Conservation (phyloP, 2,329 filamentous ascomycete species). For the Endothia cerciana region DNA sequence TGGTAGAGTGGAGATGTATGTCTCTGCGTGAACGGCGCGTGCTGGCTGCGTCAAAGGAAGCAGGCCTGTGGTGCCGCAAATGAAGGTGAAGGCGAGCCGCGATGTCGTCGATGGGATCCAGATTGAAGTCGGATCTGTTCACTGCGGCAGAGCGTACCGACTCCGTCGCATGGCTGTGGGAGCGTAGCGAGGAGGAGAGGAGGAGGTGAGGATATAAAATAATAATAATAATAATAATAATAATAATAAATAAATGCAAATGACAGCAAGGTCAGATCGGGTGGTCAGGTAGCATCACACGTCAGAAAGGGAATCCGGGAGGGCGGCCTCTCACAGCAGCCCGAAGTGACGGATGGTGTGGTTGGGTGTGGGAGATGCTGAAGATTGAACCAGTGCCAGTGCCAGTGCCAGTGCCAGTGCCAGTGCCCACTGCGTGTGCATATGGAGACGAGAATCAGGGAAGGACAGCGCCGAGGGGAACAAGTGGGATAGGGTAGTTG, state of each 20-base stretch:
- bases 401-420: not conserved
- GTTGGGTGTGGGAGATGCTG: not conserved
- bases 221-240: no score
- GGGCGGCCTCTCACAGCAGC: constrained; percentile 18
- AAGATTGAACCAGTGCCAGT: not conserved
- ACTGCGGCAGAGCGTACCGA: constrained; percentile 57
- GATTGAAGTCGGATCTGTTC: constrained; percentile 48
- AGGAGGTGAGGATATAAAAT: constrained; percentile 26
- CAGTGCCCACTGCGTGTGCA: not conserved
- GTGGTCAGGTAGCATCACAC: constrained; percentile 10
- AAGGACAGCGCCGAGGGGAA: not conserved
- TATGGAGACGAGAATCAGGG: not conserved
- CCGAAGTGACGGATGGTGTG: constrained; percentile 6
- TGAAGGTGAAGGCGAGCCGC: constrained; percentile 42
- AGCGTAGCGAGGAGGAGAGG: constrained; percentile 15
- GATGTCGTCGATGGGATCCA: constrained; percentile 58
- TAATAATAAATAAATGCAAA: no score
- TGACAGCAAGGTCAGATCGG: constrained; percentile 8
- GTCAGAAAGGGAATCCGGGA: constrained; percentile 1
- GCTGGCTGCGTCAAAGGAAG: constrained; percentile 30
- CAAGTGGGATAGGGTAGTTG: constrained; percentile 4
- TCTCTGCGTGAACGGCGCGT: constrained; percentile 54
- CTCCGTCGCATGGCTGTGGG: constrained; percentile 57
- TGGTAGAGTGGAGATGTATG: constrained; percentile 49
- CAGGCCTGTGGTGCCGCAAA: constrained; percentile 33